Evolutionary conservation across 2,329 filamentous ascomycete genomes (phyloP).

Genomic region (Fusarium sp.): DNA sequence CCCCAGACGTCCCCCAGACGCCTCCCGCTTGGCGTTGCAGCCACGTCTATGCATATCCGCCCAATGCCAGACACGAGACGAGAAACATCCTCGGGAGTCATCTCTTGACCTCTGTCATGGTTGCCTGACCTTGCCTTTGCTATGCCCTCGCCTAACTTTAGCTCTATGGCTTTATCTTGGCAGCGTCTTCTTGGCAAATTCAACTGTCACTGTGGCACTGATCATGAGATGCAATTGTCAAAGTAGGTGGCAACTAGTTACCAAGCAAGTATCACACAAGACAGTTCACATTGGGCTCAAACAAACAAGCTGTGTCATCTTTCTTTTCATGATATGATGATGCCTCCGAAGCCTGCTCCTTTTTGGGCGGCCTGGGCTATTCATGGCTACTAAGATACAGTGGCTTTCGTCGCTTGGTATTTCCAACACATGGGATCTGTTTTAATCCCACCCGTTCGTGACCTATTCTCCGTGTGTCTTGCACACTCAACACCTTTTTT

Average conservation of each 20-base stretch:
- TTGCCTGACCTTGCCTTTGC: constrained; percentile 1
- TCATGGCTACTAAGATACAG: constrained; percentile 29
- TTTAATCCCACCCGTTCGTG: constrained; percentile 17
- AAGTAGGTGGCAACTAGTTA: neutral
- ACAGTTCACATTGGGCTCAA: constrained; percentile 15
- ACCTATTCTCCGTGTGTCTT: constrained; percentile 21
- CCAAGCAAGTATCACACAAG: neutral
- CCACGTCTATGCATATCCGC: neutral
- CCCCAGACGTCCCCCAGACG: constrained; percentile 14
- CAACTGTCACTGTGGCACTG: constrained; percentile 15
- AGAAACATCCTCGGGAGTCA: neutral
- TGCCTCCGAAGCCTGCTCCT: constrained; percentile 29
- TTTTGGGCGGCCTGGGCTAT: constrained; percentile 24
- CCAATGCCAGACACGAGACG: neutral
- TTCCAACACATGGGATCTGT: constrained; percentile 28
- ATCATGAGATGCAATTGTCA: constrained; percentile 14
- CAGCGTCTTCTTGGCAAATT: constrained; percentile 2
- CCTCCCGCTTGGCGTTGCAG: constrained; percentile 25
- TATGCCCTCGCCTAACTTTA: neutral
- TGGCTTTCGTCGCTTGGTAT: constrained; percentile 26
- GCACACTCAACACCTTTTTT: constrained; percentile 28
- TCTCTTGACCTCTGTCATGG: constrained; percentile 1
- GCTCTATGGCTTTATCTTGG: neutral
- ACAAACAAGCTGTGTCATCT: neutral
- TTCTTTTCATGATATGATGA: constrained; percentile 22